These are phyloP conservation scores for Amanita phalloides DNA, from an alignment of 768 basidiomycete genomes.

Conservation along the genomic window DNA sequence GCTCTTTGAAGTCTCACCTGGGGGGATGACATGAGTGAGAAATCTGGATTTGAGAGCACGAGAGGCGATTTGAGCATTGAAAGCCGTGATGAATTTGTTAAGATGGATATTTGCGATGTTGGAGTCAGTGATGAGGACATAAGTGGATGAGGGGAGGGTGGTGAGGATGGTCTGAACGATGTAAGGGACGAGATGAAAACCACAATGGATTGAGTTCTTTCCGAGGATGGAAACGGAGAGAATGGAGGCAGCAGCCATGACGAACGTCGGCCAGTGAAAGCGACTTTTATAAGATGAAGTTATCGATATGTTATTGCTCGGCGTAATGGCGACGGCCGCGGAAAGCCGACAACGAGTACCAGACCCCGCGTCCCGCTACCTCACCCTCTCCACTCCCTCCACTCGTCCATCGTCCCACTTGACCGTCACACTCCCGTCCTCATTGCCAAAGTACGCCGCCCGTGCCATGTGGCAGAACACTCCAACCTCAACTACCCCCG, in stretches of 20 bases:
- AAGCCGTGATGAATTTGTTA: conserved; percentile 52
- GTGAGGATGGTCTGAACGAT: conserved; percentile 65
- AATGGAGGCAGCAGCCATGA: conserved; percentile 29
- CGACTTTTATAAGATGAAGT: no score
- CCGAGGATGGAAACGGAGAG: conserved; percentile 78
- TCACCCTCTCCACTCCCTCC: neutral
- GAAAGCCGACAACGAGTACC: neutral
- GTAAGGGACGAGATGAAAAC: conserved; percentile 87
- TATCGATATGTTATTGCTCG: no score
- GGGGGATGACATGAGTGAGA: conserved; percentile 67
- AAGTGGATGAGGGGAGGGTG: conserved; percentile 69
- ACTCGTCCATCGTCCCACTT: conserved; percentile 54
- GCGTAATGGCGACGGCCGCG: no score
- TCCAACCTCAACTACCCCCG: conserved; percentile 97
- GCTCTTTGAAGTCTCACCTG: conserved; percentile 90
- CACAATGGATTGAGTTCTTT: conserved; percentile 83
- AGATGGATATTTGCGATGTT: conserved; percentile 82
- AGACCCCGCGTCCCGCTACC: neutral
- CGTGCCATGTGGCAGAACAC: conserved; percentile 90
- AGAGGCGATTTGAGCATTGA: conserved; percentile 31
- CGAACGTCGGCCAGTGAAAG: no score
- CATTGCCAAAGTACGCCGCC: conserved; percentile 95
- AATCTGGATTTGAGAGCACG: conserved; percentile 44
- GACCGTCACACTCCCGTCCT: conserved; percentile 28
- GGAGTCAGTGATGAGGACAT: conserved; percentile 89